Base-by-base conservation (phyloP, 768 basidiomycete species). In the Tulasnella sp. region DNA sequence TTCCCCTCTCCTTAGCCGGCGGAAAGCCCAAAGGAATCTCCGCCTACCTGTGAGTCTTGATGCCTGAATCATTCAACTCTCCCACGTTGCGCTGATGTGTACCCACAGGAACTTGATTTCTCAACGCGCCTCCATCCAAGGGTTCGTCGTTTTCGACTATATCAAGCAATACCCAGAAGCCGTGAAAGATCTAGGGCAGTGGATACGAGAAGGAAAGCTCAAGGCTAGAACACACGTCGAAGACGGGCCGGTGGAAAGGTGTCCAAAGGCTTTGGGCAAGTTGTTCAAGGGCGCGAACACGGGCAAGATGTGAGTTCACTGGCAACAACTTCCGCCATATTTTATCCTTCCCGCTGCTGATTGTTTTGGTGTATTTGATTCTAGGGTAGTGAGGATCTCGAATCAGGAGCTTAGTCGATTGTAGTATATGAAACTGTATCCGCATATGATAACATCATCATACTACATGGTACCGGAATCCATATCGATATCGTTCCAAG, bases 121-220 rank as follows among this genome's bases (percentile, higher is more conserved):
- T 0, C 84, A 86, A 67, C 80, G 91, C 44, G 89, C 87, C 15
- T 85, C 76, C 42, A 81, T 97, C 1, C 75, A 87, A 67, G 94
- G 94, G 7, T 96, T 92, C 72, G 75, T 94, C 65, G 78, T 89
- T 84, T 86, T 89, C 61, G 91, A 97, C 72, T 93, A 92, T 68
- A 75, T 68, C 0, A 62, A 75, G 0, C 76, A 81, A 58, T 92
- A 76, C 67, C 74, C 78, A 2, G 75, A 72, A 30, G 90, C 84
- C 0, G 72, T 78, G 29, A 70, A 72, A 43, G 81, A 84, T 63
- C 72, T 91, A 34, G 74, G 77, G 0, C 68, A 73, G 24, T 82
- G 80, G 62, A 72, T 93, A 17, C 70, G 70, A 19, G 80, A 82
- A 24, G 88, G 89, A 4, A 77, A 82, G n/a, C 71, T 94, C 60